Conservation (phyloP, 768 basidiomycete species). For the Pulveroboletus ravenelii region DNA sequence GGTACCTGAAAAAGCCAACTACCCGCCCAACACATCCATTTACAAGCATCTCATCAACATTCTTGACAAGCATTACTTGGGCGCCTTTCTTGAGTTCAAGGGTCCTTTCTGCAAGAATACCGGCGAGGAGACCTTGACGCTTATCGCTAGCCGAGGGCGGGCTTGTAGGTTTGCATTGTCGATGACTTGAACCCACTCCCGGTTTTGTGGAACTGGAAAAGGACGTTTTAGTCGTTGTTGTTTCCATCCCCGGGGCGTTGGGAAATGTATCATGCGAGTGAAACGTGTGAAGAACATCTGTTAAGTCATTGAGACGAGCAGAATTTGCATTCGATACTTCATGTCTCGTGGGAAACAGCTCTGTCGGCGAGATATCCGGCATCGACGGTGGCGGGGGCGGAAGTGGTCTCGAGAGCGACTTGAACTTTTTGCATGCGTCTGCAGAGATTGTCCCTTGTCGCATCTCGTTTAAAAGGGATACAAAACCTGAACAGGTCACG, state of each 20-base stretch:
- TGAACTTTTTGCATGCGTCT: slow-evolving; percentile 45
- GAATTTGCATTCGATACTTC: slow-evolving; percentile 67
- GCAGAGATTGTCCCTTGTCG: slow-evolving; percentile 54
- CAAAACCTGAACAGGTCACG: slow-evolving; percentile 44
- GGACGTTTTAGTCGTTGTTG: slow-evolving; percentile 1
- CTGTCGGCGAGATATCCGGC: slow-evolving; percentile 42
- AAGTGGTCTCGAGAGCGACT: slow-evolving; percentile 35
- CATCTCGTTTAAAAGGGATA: slow-evolving; percentile 73
- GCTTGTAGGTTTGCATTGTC: slow-evolving; percentile 28
- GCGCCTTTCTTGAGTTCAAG: slow-evolving; percentile 57
- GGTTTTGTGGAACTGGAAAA: neutral
- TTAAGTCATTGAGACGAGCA: slow-evolving; percentile 46
- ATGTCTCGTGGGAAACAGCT: slow-evolving; percentile 59
- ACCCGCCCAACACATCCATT: slow-evolving; percentile 66
- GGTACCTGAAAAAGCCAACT: slow-evolving; percentile 43
- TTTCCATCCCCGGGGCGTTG: neutral
- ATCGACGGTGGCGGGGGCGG: slow-evolving; percentile 20
- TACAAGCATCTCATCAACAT: slow-evolving; percentile 55
- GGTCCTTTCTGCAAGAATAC: slow-evolving; percentile 54
- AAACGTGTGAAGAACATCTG: slow-evolving; percentile 40
- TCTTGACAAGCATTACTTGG: slow-evolving; percentile 72
- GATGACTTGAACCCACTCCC: slow-evolving; percentile 7
- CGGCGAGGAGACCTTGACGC: slow-evolving; percentile 52
- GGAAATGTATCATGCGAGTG: slow-evolving; percentile 46
- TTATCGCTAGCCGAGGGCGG: slow-evolving; percentile 25